Evolutionary conservation across 129 eudicot genomes (phyloP), one percentile per base, ranked within the genome.

Genomic region (Arctium lappa): DNA sequence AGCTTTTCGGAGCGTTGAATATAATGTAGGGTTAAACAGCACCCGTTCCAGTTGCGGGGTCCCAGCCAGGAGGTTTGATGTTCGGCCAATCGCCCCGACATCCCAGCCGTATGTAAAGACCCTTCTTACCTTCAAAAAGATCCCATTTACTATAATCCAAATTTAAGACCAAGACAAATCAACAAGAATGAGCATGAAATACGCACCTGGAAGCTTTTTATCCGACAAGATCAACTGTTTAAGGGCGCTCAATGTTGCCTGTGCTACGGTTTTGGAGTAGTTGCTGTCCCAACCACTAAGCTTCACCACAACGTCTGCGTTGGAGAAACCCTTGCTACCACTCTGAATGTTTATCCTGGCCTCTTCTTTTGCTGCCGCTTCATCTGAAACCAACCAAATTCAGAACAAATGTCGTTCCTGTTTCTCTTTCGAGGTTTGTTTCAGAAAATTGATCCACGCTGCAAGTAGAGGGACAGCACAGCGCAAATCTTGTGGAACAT

Each of bases 1-100:
- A 37, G 22, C 80, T 39, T n/a, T 36, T 72, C 10, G 33, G 38
- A 30, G 13, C 34, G 71, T 66, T 75, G 74, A 44, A 22, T 48
- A 50, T 13, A 56, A 48, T 27, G 32, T 39, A 6, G 33, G 44
- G 18, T 56, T 84, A 84, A 32, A 62, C 75, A 5, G 84, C 78
- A 68, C 82, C 88, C 16, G 69, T 68, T 73, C 91, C 87, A 5
- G 83, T 66, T 40, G 95, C 77, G 48, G 97, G 99, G 85, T 93
- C 97, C 93, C 93, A 93, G 6, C 93, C 99, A 6, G 99, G 99
- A 81, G 98, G 97, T 44, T 93, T 86, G 86, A 95, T 95, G 76
- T 95, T 87, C 2, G 99, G 99, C 99, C 99, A 95, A 72, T 95
- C 99, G 6, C 99, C 99, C 32, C 99, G 85, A 81, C 99, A 95